Evolutionary conservation across 805 yeast species (phyloP).

Genomic region (Monosporozyma siamensis): DNA sequence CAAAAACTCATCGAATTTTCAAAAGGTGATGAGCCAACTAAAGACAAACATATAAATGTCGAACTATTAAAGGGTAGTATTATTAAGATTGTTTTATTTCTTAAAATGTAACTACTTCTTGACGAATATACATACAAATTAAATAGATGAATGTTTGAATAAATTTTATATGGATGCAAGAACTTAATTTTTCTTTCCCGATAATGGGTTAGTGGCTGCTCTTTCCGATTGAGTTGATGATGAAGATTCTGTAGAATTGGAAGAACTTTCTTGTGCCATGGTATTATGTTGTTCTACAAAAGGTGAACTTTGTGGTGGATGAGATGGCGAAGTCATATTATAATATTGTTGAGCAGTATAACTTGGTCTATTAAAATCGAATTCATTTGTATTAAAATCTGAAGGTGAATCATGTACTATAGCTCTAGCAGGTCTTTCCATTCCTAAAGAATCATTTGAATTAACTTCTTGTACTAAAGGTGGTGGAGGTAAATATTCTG

Average conservation of each 20-base stretch:
- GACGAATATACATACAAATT: too few relatives aligned
- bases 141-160: too few relatives aligned
- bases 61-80: too few relatives aligned
- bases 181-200: background rate
- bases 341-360: slow-evolving; percentile 4
- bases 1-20: background rate
- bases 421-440: slow-evolving; percentile 14
- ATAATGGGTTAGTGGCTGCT: background rate
- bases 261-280: background rate
- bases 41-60: too few relatives aligned
- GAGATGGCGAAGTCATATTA: background rate
- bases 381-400: slow-evolving; percentile 9
- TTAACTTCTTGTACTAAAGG: slow-evolving; percentile 35
- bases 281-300: background rate
- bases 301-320: background rate
- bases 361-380: slow-evolving; percentile 15
- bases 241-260: background rate
- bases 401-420: slow-evolving; percentile 2
- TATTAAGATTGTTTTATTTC: too few relatives aligned
- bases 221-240: background rate
- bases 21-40: too few relatives aligned
- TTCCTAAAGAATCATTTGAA: slow-evolving; percentile 38
- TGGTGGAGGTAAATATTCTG: slow-evolving; percentile 25
- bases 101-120: too few relatives aligned
- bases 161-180: too few relatives aligned